Conservation (phyloP, 2,329 filamentous ascomycete species). For the Elsinoe fawcettii region DNA sequence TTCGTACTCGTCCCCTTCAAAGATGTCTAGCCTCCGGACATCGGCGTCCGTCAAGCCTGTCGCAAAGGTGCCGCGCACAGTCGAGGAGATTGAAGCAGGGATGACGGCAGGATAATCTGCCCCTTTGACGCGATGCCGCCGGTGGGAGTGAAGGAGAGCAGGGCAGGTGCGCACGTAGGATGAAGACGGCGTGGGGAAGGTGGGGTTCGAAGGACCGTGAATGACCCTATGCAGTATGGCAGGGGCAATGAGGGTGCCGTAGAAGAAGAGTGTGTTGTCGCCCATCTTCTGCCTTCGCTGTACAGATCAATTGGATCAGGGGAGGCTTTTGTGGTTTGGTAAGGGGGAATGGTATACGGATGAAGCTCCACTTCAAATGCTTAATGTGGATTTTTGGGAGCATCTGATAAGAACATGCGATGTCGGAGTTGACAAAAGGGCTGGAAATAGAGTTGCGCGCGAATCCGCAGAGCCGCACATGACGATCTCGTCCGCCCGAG, state of each 20-base stretch:
- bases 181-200: conserved; percentile 40
- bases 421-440: background rate
- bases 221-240: conserved; percentile 80
- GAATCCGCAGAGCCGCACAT: conserved; percentile 3
- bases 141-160: conserved; percentile 66
- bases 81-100: conserved; percentile 32
- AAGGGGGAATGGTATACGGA: background rate
- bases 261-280: conserved; percentile 55
- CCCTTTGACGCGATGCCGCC: conserved; percentile 58
- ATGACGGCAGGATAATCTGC: conserved; percentile 80
- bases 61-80: conserved; percentile 68
- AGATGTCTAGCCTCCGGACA: conserved; percentile 65
- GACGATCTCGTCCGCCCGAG: background rate
- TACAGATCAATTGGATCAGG: background rate
- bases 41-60: conserved; percentile 72
- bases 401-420: conserved; percentile 8
- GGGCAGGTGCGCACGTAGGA: conserved; percentile 52
- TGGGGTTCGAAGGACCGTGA: conserved; percentile 52
- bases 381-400: background rate
- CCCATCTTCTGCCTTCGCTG: conserved; percentile 29
- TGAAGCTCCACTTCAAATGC: background rate
- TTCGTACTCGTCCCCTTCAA: conserved; percentile 71
- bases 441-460: background rate
- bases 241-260: conserved; percentile 70
- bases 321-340: background rate